Base-by-base conservation (phyloP, 2,329 filamentous ascomycete genomes). In the Aciculosporium take region DNA sequence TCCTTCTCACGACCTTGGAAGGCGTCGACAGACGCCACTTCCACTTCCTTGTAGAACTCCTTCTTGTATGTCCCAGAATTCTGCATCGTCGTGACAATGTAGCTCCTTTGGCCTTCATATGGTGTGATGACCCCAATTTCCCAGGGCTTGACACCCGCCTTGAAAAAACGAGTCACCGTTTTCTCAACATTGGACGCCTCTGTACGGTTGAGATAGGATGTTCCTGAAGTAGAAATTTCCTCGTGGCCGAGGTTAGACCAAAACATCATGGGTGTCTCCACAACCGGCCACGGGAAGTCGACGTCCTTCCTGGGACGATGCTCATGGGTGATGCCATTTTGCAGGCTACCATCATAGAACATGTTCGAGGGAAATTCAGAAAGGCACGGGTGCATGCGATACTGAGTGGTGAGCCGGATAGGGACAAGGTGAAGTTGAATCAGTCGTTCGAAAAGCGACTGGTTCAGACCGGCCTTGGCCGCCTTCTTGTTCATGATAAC, bases 401-500 rank as follows among this genome's bases (percentile, higher is more conserved):
- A 98, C 60, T 98, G 91, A 29, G 94, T 88, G 53, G 94, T 94
- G 41, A 98, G 74, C 40, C 89, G 84, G 51, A 95, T 95, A 7
- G 91, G 91, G 30, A 82, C 79, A 53, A 87, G 82, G 34, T 83
- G 82, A n/a, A 96, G 74, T 54, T 89, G 86, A 52, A 96, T 88
- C 39, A 98, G 72, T 53, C 91, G 86, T 66, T 98, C 91, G 56
- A 98, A 98, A 8, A 98, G 71, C n/a, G 89, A 96, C 62, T 96
- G 91, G 63, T 96, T 95, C 13, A 98, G 71, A 46, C 91, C 91
- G 42, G 91, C 91, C 64, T 96, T 96, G 46, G 91, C 91, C 12
- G 91, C 91, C 65, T 96, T 96, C 73, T 98, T 98, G 72, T 98
- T 98, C 89, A 98, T 98, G 58, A 98, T 96, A 53, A 98, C 91